Base-by-base conservation (phyloP, 106 monocot genomes). In the Platanthera zijinensis region DNA sequence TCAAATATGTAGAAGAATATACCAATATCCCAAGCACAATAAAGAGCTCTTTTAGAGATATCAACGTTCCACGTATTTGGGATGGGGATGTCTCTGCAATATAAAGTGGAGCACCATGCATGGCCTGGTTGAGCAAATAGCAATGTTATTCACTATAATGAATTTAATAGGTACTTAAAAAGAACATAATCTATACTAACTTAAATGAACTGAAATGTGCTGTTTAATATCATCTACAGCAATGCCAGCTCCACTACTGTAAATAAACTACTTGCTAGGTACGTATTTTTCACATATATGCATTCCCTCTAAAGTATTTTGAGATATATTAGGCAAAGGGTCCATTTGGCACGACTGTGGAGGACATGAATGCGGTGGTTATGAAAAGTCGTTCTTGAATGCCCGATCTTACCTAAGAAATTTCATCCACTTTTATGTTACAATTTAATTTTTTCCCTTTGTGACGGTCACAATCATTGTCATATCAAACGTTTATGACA, bases 91-190 rank as follows among this genome's bases (percentile, higher is more conserved):
- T 94, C 80, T 97, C 96, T 48, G 97, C 94, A 66, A 97, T 97
- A 85, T 94, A 97, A 3, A 97, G 85, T 74, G 97, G 97, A 74
- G 91, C 97, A 79, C 97, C 91, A 82, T 94, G 94, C 97, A 97
- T 97, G 11, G 97, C 96, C 96, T 96, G 86, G 47, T n/a, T 48
- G 8, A 61, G 18, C 59, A 61, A 61, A 61, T 19, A 21, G 6
- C 9, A 61, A 9, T 19, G 18, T 61, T 11, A 19, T 1, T 57
- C 17, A 57, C 5, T 57, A 0, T 17, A 57, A 57, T 39, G 39
- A 39, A 39, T 39, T 39, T 39, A 39, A 39, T 39, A 39, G 39
- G 39, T 61, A 11, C 3, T 61, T 1, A 61, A 61, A 61, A 61
- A 61, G 6, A 14, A 57, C 18, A 57, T 19, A 19, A 61, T 61